Percentiles rank a stretch among this genome's conserved stretches.
phyloP scores from a whole-genome alignment of 2,329 filamentous ascomycete species.

The Aspergillus arachidicola region DNA sequence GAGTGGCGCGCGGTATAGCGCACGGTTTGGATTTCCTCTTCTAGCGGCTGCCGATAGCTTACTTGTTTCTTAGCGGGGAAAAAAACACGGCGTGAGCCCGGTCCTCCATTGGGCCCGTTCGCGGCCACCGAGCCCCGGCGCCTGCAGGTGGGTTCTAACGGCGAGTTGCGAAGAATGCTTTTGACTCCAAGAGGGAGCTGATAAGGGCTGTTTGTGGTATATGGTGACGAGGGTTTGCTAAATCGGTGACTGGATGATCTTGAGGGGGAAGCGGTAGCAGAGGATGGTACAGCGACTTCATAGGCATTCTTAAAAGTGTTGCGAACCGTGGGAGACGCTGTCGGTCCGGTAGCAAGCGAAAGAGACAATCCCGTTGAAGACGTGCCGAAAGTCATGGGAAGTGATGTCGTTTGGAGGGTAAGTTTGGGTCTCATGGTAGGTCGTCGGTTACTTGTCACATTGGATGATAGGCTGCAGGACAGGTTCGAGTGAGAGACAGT shows the following conservation, averaged over 20 bases:
- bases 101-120: conserved; percentile 37
- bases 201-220: conserved; percentile 36
- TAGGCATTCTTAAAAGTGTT: conserved; percentile 67
- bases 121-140: conserved; percentile 42
- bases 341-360: conserved; percentile 50
- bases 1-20: conserved; percentile 59
- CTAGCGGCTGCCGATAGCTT: conserved; percentile 57
- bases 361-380: conserved; percentile 56
- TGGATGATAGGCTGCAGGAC: conserved; percentile 20
- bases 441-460: conserved; percentile 18
- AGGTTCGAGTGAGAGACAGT: conserved; percentile 18
- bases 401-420: conserved; percentile 59
- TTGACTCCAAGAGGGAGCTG: conserved; percentile 47
- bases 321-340: conserved; percentile 60
- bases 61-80: conserved; percentile 62
- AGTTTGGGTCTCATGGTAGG: conserved; percentile 56
- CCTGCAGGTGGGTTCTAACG: conserved; percentile 38
- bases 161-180: conserved; percentile 53
- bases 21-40: conserved; percentile 61
- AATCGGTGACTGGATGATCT: conserved; percentile 29
- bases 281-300: conserved; percentile 45
- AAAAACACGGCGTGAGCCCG: conserved; percentile 37
- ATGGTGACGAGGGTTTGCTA: conserved; percentile 35
- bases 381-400: conserved; percentile 56
- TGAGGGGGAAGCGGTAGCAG: conserved; percentile 40